A percentile compares a stretch with the other conserved stretches of the same genome.
Conservation (phyloP, 2,329 filamentous ascomycete species). For the Pezicula neosporulosa region DNA sequence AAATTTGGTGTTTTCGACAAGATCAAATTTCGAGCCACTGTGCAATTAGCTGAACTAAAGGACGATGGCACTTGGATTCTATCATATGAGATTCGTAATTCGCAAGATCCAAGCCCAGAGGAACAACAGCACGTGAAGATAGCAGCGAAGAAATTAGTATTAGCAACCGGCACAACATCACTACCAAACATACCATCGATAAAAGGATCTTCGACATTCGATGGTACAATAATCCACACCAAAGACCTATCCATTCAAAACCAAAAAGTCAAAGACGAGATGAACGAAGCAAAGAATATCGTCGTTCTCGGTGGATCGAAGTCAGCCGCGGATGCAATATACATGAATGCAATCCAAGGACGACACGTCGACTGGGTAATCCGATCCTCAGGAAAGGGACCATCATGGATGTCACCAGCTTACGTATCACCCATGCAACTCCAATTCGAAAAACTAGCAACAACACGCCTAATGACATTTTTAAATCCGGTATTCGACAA, state of each 20-base stretch:
- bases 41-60: conserved; percentile 24
- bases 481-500: conserved; percentile 67
- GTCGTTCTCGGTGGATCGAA: conserved; percentile 61
- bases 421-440: conserved; percentile 65
- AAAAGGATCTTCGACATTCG: conserved; percentile 41
- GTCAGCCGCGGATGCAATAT: conserved; percentile 61
- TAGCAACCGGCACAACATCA: conserved; percentile 52
- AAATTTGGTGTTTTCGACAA: conserved; percentile 45
- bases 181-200: conserved; percentile 43
- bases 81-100: background rate
- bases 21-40: conserved; percentile 47
- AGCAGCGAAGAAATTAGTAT: conserved; percentile 41
- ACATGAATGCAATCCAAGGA: conserved; percentile 52
- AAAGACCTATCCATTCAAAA: conserved; percentile 33
- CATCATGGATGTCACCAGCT: conserved; percentile 52
- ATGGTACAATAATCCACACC: conserved; percentile 44
- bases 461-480: conserved; percentile 65
- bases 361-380: conserved; percentile 57
- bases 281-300: conserved; percentile 36
- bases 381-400: conserved; percentile 52
- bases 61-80: background rate
- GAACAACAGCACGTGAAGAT: conserved; percentile 48
- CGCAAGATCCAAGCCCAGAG: background rate
- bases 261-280: conserved; percentile 32
- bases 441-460: conserved; percentile 64